Percentiles rank a stretch among this genome's conserved stretches.
phyloP scores from a whole-genome alignment of 1,284 basidiomycete genomes.

The Microbotryum lychnidis-dioicae region DNA sequence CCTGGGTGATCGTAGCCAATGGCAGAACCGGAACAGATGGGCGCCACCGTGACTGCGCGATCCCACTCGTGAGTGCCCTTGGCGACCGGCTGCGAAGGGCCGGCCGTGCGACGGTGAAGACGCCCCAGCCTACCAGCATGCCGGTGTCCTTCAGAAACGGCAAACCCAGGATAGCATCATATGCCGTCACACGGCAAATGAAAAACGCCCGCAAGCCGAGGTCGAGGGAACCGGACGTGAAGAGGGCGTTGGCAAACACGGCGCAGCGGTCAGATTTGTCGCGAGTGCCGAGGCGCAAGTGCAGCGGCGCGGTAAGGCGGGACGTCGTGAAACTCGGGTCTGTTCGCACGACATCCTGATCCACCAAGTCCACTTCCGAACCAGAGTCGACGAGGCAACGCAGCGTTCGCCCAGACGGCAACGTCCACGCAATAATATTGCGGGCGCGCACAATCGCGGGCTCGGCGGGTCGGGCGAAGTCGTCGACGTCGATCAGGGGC shows the following conservation, averaged over 20 bases:
- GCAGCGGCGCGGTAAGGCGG: neutral
- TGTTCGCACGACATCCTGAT: neutral
- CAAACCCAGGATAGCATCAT: slow-evolving; percentile 5
- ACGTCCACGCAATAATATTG: no score
- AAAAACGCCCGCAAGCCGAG: neutral
- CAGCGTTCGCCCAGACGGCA: no score
- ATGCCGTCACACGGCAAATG: neutral
- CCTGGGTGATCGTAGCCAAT: neutral
- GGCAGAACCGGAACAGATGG: neutral
- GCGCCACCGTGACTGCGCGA: neutral
- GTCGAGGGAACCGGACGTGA: neutral
- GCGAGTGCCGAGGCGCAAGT: neutral
- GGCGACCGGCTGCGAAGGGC: neutral
- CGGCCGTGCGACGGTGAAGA: neutral
- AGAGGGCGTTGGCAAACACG: neutral
- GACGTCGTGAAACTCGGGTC: neutral
- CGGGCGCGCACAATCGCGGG: no score
- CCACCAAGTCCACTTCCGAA: slow-evolving; percentile 3
- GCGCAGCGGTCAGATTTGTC: neutral
- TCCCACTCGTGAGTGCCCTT: neutral
- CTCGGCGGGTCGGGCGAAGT: no score
- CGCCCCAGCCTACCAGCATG: neutral
- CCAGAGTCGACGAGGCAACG: slow-evolving; percentile 6
- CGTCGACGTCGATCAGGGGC: no score
- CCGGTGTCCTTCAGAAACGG: slow-evolving; percentile 4